Evolutionary conservation across 2,329 filamentous ascomycete species (phyloP), one percentile per base, ranked within the genome.

Genomic region (Mycosphaerella sp.): DNA sequence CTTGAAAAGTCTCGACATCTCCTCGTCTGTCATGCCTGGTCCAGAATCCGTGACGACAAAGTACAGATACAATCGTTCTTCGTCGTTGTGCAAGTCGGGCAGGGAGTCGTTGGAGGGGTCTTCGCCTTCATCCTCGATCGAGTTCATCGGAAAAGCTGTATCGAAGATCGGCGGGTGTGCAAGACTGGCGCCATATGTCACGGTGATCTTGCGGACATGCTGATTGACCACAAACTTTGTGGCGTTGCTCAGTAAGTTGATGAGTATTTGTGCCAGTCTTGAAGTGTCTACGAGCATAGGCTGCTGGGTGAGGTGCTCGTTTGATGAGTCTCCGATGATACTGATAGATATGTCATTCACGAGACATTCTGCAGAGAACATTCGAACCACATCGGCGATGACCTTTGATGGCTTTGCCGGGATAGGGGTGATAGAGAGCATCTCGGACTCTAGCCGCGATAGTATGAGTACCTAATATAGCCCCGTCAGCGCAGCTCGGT

Each of bases 1-100:
- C 58, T 85, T 78, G 66, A 88, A 89, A 0, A 89, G 73, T 32
- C 77, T 61, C 0, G 60, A 52, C 21, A 66, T 69, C 45, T 74
- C 70, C 1, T 69, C 66, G 2, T 66, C 56, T 0, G 64, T 66
- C n/a, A 76, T 62, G 0, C 73, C 73, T 10, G 68, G 64, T 4
- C 73, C 73, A 1, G 69, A 73, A 53, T 74, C 72, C 10, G 59
- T 60, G n/a, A 74, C 67, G 2, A 48, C 48, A 36, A 66, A 59
- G 43, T 58, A 61, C 8, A 65, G 51, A 56, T 68, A 74, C 0
- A 64, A 34, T 23, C 69, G 21, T 10, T 57, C 59, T 10, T 71
- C 66, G 6, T 67, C 66, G 8, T 60, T 36, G 34, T n/a, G 4
- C 34, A 36, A 9, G 3, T 2, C 45, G 43, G 10, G 34, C 4